phyloP scores from a whole-genome alignment of 164 flowering plant genomes.

The Kingdonia uniflora region DNA sequence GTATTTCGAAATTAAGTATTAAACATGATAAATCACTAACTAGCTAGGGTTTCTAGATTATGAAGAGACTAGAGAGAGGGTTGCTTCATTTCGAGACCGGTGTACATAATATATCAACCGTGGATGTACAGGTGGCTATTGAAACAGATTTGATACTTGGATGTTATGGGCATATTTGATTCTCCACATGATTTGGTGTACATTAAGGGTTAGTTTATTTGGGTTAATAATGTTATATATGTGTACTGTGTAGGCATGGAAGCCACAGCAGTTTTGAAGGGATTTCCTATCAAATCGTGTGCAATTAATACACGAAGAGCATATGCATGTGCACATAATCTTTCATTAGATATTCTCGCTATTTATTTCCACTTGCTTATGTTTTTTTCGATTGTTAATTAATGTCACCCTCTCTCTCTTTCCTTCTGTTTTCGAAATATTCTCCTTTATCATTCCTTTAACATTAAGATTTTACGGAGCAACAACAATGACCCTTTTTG shows the following conservation, averaged over 20 bases:
- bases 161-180: conserved; percentile 12
- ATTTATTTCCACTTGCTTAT: conserved; percentile 21
- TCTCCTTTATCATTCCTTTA: neutral
- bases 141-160: conserved; percentile 5
- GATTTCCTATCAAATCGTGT: conserved; percentile 23
- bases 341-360: conserved; percentile 35
- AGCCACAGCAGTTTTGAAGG: conserved; percentile 20
- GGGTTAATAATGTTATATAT: too few relatives aligned
- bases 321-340: conserved; percentile 38
- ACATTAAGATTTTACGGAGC: too few relatives aligned
- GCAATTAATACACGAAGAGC: conserved; percentile 19
- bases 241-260: too few relatives aligned
- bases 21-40: too few relatives aligned
- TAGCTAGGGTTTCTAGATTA: too few relatives aligned
- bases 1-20: too few relatives aligned
- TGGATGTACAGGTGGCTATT: neutral
- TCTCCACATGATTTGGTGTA: conserved; percentile 6
- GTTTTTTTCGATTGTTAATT: conserved; percentile 3
- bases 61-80: too few relatives aligned
- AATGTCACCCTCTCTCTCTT: neutral
- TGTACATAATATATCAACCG: too few relatives aligned
- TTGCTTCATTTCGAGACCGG: too few relatives aligned
- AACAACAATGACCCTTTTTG: too few relatives aligned
- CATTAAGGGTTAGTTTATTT: neutral
- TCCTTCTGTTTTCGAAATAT: neutral